Percentiles rank a stretch among this genome's conserved stretches.
Conservation (phyloP, 2,329 filamentous ascomycete genomes). For the Immersiporthe knoxdaviesiana region DNA sequence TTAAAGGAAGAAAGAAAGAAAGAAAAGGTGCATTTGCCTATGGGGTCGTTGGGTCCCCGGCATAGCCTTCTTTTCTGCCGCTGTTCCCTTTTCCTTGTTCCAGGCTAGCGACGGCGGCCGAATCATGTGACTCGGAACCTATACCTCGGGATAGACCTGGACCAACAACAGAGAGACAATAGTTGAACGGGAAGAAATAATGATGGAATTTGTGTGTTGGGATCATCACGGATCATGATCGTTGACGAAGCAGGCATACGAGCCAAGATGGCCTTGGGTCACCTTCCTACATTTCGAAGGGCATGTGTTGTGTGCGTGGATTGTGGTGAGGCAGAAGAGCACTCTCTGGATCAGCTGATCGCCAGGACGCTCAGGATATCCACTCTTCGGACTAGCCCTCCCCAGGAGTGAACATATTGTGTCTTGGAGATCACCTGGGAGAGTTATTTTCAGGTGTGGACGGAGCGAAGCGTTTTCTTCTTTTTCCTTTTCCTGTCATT, state of each 20-base stretch:
- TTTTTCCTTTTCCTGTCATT: not conserved
- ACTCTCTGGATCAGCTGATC: too few species aligned
- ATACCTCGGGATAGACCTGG: not conserved
- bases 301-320: not conserved
- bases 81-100: slow-evolving; percentile 1
- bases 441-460: not conserved
- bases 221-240: not conserved
- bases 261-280: not conserved
- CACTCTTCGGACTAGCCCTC: not conserved
- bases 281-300: not conserved
- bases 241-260: not conserved
- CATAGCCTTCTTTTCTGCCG: too few species aligned
- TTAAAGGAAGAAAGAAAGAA: too few species aligned
- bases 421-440: not conserved
- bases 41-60: not conserved
- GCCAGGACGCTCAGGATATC: too few species aligned
- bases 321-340: not conserved
- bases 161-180: too few species aligned
- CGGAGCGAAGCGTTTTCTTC: not conserved
- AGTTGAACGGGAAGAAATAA: too few species aligned
- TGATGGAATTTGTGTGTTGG: not conserved
- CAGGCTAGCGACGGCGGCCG: not conserved
- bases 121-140: not conserved
- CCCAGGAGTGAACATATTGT: not conserved
- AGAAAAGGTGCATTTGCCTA: not conserved